Conservation (phyloP, 768 basidiomycete genomes). For the Russula emetica region DNA sequence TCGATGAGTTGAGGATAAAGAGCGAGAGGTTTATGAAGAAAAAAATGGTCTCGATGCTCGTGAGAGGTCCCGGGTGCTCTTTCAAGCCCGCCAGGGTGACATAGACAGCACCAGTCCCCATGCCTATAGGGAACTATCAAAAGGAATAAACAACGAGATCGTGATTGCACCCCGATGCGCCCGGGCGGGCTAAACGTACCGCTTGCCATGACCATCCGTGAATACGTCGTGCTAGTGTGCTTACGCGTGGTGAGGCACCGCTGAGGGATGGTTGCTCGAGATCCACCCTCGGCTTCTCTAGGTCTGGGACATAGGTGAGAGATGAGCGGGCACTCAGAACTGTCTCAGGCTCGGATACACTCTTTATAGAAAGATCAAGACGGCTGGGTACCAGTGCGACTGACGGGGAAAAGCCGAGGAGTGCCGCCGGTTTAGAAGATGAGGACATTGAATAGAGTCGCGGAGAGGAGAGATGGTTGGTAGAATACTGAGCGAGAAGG, state of each 20-base stretch:
- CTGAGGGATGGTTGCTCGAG: not conserved
- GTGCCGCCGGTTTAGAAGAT: not conserved
- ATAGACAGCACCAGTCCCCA: conserved; percentile 49
- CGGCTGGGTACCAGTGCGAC: not conserved
- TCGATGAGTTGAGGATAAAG: conserved; percentile 42
- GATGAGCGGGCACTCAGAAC: not conserved
- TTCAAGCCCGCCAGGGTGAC: conserved; percentile 44
- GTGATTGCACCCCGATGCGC: not conserved
- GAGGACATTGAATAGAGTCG: not conserved
- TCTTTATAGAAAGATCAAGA: not conserved
- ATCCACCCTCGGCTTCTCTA: not conserved
- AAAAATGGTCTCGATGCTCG: conserved; percentile 41
- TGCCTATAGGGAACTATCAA: conserved; percentile 46
- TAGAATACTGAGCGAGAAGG: not conserved
- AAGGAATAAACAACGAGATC: conserved; percentile 7
- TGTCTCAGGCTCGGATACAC: not conserved
- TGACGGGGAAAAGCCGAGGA: not conserved
- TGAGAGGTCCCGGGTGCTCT: conserved; percentile 35
- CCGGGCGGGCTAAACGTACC: conserved; percentile 33
- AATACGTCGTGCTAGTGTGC: conserved; percentile 41
- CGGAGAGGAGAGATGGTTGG: not conserved
- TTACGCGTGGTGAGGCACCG: conserved; percentile 24
- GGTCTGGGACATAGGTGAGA: not conserved
- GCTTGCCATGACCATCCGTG: conserved; percentile 52
- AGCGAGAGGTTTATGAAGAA: conserved; percentile 45